Conservation (phyloP, 805 yeast genomes). For the Sugiyamaella valdiviana region DNA sequence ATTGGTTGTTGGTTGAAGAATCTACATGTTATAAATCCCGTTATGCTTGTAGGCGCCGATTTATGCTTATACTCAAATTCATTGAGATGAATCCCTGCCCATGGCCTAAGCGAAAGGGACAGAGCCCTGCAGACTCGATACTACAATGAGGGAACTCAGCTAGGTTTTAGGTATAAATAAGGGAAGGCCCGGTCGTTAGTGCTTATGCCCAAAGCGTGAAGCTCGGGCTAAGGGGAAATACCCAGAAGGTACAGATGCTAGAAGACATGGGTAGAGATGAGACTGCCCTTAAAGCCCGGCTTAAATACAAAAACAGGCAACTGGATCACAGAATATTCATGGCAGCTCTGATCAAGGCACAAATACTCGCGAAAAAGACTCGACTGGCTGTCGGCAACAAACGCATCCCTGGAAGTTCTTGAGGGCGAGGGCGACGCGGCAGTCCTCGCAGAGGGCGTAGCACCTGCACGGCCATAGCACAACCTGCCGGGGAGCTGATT, state of each 20-base stretch:
- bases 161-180: too few species aligned
- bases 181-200: too few species aligned
- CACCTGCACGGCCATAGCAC: conserved; percentile 93
- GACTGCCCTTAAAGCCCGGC: neutral
- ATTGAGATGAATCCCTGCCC: too few species aligned
- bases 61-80: neutral
- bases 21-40: neutral
- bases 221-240: too few species aligned
- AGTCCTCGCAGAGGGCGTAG: conserved; percentile 78
- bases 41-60: neutral
- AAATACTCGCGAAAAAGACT: conserved; percentile 55
- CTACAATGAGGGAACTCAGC: too few species aligned
- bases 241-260: too few species aligned
- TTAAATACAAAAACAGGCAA: neutral
- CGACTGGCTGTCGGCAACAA: conserved; percentile 72
- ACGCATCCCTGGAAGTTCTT: conserved; percentile 76
- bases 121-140: too few species aligned
- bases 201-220: too few species aligned
- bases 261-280: too few species aligned
- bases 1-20: neutral
- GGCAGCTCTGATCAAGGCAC: conserved; percentile 39
- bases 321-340: neutral
- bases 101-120: too few species aligned
- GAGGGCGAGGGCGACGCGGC: conserved; percentile 66
- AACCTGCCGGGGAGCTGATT: conserved; percentile 62